Base-by-base conservation (phyloP, 1,139 yeast species). In the Diutina neorugosa region DNA sequence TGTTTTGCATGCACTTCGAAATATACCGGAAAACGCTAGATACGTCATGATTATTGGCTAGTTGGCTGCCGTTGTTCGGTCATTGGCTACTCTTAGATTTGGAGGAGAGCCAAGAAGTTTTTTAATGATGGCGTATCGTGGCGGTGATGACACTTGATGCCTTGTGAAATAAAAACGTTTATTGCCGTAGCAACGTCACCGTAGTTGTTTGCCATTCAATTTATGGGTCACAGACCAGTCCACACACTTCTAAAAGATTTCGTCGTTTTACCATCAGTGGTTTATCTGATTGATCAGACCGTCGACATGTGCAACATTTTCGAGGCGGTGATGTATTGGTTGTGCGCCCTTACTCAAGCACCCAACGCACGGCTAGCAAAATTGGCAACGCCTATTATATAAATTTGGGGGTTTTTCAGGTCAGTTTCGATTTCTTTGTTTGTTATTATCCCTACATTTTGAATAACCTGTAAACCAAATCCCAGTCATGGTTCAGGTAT, bases 401-500 rank as follows among this genome's bases (percentile, higher is more conserved):
- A 31, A 31, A 31, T 31, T 31, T 14, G 14, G 14, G 37, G 37
- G n/a, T 11, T 2, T 31, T 6, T 31, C 37, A 14, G n/a, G 37
- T 11, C 37, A 31, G 37, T 31, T 31, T 31, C 37, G 37, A 31
- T 7, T 44, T 46, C 50, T 6, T 27, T 46, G 50, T 46, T 46
- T 46, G 50, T 46, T 46, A n/a, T 27, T 21, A 25, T 46, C 50
- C 50, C 50, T 8, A 27, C 40, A 25, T 27, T 14, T 5, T 21
- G 6, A 31, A 4, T 31, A 31, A 31, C 37, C 37, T 23, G 25
- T 14, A 3, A 14, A 21, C 50, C 21, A 12, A 42, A 20, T 4
- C 37, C 37, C 21, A 12, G 21, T 27, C 9, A 43, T 70, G 74
- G 71, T 64, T 52, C 59, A 67, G 65, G 80, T 78, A 52, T 79